Percentiles rank a stretch among this genome's conserved stretches.
Conservation (phyloP, 1,284 basidiomycete species). For the Rhodotorula sp. region DNA sequence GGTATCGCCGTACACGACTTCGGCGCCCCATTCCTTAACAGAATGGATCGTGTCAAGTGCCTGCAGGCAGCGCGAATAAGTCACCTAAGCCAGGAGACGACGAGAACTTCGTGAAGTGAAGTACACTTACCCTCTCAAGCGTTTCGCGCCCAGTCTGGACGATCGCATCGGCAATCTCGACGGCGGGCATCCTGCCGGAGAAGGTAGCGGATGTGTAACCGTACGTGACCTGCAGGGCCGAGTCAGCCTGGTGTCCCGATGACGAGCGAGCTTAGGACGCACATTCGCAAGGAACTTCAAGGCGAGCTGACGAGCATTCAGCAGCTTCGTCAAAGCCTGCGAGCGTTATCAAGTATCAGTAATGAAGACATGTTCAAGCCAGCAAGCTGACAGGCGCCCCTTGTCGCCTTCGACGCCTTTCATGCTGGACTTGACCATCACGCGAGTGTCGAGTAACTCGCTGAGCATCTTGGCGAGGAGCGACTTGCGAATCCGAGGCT, state of each 20-base stretch:
- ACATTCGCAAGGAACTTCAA: constrained; percentile 84
- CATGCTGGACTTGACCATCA: constrained; percentile 97
- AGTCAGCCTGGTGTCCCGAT: constrained; percentile 34
- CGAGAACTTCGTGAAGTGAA: neutral
- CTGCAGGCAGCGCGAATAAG: too few relatives aligned
- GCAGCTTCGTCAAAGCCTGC: constrained; percentile 67
- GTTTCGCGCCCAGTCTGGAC: constrained; percentile 95
- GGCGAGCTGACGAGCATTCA: constrained; percentile 83
- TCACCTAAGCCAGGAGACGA: too few relatives aligned
- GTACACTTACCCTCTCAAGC: constrained; percentile 70
- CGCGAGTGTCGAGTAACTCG: constrained; percentile 90
- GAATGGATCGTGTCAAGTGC: constrained; percentile 79
- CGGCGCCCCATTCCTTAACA: constrained; percentile 78
- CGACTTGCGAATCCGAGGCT: constrained; percentile 76
- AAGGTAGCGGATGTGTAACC: constrained; percentile 84
- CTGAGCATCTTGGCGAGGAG: constrained; percentile 86
- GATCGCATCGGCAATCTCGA: constrained; percentile 96
- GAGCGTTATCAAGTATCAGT: neutral
- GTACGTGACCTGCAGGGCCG: constrained; percentile 48
- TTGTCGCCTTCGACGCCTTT: constrained; percentile 74
- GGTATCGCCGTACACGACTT: constrained; percentile 97
- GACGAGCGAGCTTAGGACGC: constrained; percentile 49
- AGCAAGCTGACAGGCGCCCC: neutral
- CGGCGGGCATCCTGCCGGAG: constrained; percentile 96
- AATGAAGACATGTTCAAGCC: constrained; percentile 50